Evolutionary conservation across 2,329 filamentous ascomycete genomes (phyloP).

Genomic region (Scolecobasidium constrictum): DNA sequence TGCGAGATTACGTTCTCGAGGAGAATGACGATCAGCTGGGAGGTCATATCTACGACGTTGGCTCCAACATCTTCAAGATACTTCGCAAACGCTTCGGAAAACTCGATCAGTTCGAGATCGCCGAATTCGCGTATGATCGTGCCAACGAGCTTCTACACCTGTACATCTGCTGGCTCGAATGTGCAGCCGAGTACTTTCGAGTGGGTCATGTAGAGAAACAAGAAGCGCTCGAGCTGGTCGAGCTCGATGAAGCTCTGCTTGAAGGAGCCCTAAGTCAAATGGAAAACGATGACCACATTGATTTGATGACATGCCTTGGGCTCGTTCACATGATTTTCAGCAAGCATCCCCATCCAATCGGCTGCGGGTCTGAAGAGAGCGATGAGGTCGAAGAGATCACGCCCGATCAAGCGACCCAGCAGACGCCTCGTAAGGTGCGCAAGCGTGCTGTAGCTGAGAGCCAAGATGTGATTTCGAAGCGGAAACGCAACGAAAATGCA

Average conservation of each 20-base stretch:
- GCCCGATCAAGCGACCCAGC: neutral
- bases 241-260: slow-evolving; percentile 22
- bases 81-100: neutral
- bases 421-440: slow-evolving; percentile 33
- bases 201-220: neutral
- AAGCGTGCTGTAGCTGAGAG: slow-evolving; percentile 30
- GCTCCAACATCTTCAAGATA: neutral
- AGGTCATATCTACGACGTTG: neutral
- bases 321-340: neutral
- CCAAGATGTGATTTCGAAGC: slow-evolving; percentile 39
- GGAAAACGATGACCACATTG: neutral
- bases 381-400: slow-evolving; percentile 1
- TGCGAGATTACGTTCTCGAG: neutral
- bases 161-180: slow-evolving; percentile 22
- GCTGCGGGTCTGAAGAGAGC: neutral
- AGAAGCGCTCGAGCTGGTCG: slow-evolving; percentile 13
- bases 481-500: slow-evolving; percentile 41
- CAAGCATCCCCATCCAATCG: neutral
- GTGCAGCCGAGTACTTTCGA: neutral
- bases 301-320: slow-evolving; percentile 1
- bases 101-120: neutral
- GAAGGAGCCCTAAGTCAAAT: neutral
- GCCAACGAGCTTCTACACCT: slow-evolving; percentile 16
- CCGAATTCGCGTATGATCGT: neutral
- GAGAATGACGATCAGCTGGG: neutral